These are phyloP conservation scores for Macaranga tanarius DNA, from an alignment of 441 rosid genomes.

Conservation along the genomic window DNA sequence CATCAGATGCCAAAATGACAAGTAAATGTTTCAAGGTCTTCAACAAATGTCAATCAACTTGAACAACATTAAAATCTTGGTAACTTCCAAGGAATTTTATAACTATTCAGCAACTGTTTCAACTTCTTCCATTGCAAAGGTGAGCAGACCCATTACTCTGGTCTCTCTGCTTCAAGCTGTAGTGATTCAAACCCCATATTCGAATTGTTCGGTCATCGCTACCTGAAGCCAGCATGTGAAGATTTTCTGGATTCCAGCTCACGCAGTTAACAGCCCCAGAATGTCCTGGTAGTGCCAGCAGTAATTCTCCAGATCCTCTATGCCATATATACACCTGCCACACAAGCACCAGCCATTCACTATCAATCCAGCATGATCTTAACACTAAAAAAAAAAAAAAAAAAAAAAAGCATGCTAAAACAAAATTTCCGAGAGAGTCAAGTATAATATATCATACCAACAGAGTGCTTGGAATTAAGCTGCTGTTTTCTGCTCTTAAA, in stretches of 20 bases:
- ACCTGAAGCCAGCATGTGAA: constrained; percentile 59
- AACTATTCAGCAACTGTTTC: not conserved
- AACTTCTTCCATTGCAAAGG: constrained; percentile 24
- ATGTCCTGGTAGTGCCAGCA: constrained; percentile 52
- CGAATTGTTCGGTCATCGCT: constrained; percentile 57
- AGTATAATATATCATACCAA: constrained; percentile 7
- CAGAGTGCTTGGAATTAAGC: not conserved
- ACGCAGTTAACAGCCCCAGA: constrained; percentile 60
- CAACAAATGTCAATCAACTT: constrained; percentile 21
- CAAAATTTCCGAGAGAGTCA: not conserved
- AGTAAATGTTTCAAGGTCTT: constrained; percentile 14
- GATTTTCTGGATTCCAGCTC: constrained; percentile 59
- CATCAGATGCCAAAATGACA: constrained; percentile 14
- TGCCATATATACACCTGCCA: constrained; percentile 60
- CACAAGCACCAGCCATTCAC: constrained; percentile 12
- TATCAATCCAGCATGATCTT: not conserved
- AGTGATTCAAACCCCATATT: constrained; percentile 53
- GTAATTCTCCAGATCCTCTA: constrained; percentile 41
- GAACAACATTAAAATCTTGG: constrained; percentile 14
- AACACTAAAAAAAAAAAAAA: not conserved
- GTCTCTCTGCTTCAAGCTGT: constrained; percentile 30
- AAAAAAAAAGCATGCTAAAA: too few species aligned
- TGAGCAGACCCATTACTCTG: constrained; percentile 34
- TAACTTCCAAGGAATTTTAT: not conserved
- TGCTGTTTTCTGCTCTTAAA: not conserved